Evolutionary conservation across 2,329 filamentous ascomycete genomes (phyloP).

Genomic region (Pseudogymnoascus sp.): DNA sequence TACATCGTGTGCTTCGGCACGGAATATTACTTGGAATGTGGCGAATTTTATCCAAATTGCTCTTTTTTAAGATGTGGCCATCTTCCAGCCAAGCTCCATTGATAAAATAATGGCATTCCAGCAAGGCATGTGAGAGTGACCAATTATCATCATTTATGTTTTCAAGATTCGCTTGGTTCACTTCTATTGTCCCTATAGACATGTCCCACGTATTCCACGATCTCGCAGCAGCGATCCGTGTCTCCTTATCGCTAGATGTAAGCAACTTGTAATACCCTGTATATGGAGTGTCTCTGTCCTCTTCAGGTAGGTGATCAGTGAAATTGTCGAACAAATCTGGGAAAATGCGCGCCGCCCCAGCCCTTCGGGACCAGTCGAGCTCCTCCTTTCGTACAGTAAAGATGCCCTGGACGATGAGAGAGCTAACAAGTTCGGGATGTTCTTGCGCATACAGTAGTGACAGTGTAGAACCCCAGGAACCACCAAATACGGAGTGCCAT

Average conservation of each 20-base stretch:
- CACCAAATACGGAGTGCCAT: conserved; percentile 41
- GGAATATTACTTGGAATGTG: conserved; percentile 29
- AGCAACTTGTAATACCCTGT: conserved; percentile 35
- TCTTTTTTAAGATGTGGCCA: conserved; percentile 29
- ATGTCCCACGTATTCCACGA: conserved; percentile 33
- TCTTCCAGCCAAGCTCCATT: conserved; percentile 36
- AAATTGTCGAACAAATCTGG: conserved; percentile 27
- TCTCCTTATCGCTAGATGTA: conserved; percentile 26
- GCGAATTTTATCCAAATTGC: conserved; percentile 30
- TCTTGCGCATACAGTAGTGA: conserved; percentile 38
- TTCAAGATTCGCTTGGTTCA: conserved; percentile 17
- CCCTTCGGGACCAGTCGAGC: conserved; percentile 26
- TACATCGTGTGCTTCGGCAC: not conserved
- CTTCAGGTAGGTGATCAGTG: conserved; percentile 23
- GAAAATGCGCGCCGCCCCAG: conserved; percentile 26
- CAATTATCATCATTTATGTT: conserved; percentile 27
- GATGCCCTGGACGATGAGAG: conserved; percentile 37
- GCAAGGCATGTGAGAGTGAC: conserved; percentile 33
- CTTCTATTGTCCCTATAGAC: conserved; percentile 26
- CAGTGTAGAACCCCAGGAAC: conserved; percentile 41
- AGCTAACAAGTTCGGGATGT: conserved; percentile 32
- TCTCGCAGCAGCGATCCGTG: conserved; percentile 24
- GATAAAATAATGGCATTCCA: conserved; percentile 38
- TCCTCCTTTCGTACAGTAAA: conserved; percentile 32
- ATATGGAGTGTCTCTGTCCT: conserved; percentile 32